A percentile compares a stretch with the other conserved stretches of the same genome.
Conservation (phyloP, 2,329 filamentous ascomycete genomes). For the Colletotrichum sansevieriae region DNA sequence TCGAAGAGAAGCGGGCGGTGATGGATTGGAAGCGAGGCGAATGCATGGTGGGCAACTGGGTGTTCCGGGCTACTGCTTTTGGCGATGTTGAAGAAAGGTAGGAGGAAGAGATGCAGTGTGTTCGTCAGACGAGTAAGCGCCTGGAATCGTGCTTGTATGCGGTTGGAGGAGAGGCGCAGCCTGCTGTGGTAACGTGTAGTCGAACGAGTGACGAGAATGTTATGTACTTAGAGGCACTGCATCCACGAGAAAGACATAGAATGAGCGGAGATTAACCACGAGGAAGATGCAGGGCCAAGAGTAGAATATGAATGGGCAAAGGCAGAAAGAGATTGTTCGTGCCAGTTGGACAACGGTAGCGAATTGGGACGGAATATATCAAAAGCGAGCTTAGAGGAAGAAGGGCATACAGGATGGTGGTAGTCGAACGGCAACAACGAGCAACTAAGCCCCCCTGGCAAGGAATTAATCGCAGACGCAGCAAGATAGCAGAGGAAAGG, state of each 20-base stretch:
- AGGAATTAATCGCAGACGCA: conserved; percentile 34
- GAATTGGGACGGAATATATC: conserved; percentile 30
- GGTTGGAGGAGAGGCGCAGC: conserved; percentile 49
- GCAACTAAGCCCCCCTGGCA: conserved; percentile 21
- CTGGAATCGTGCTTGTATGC: background rate
- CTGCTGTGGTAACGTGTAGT: conserved; percentile 43
- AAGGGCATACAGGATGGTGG: background rate
- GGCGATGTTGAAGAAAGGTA: background rate
- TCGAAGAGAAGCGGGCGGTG: conserved; percentile 64
- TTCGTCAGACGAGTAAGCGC: background rate
- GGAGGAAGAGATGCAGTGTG: background rate
- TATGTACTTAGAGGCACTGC: conserved; percentile 47
- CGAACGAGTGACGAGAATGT: conserved; percentile 47
- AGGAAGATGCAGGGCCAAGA: conserved; percentile 1
- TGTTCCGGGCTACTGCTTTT: background rate
- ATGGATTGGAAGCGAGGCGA: conserved; percentile 63
- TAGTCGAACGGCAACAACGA: conserved; percentile 1
- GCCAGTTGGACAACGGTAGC: background rate
- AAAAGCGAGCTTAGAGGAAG: background rate
- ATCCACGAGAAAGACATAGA: conserved; percentile 42
- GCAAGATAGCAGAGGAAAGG: conserved; percentile 24
- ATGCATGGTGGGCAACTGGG: conserved; percentile 58
- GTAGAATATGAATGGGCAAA: background rate
- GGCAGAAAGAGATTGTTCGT: background rate
- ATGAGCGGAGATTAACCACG: conserved; percentile 26